Evolutionary conservation across 2,329 filamentous ascomycete genomes (phyloP), one percentile per base, ranked within the genome.

Genomic region (Penicillium sp.): DNA sequence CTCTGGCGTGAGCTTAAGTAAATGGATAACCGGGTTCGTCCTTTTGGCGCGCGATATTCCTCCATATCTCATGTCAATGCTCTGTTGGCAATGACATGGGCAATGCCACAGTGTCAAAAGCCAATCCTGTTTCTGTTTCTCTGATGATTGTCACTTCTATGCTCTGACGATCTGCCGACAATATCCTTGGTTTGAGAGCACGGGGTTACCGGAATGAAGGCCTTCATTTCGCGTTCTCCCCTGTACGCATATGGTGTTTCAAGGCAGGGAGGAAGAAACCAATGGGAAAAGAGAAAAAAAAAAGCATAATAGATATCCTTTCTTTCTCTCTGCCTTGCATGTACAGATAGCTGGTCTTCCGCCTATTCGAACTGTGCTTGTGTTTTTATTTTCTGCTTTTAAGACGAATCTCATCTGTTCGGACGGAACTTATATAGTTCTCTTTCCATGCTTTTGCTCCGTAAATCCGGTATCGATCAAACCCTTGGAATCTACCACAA

Each of bases 1-100:
- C 89, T 99, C 72, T 99, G 91, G 86, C 85, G 88, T 65, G 82
- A 87, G 79, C 90, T 98, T 77, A 96, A 93, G 86, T 98, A 96
- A 85, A 80, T 53, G 58, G 63, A 57, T 68, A 61, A 41, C 26
- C 31, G 54, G 52, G 21, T 55, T n/a, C 16, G 48, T 50, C 51
- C 55, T 57, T 59, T 58, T 57, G 53, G 35, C 58, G 45, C 60
- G 26, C 41, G 16, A 33, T 35, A 14, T 19, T 6, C 37, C 31
- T 56, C 49, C 55, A 45, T 45, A 55, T 60, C 55, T 63, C 56
- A 59, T 52, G 16, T 33, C 41, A 41, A 14, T 11, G 21, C 31
- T 46, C 19, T 27, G 56, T 61, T 60, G 57, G 50, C 22, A 45
- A 24, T 44, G 50, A 43, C 39, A 47, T 8, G 33, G 26, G 21